Evolutionary conservation across 257 asterid species (phyloP).

Genomic region (Eustoma russellianum): DNA sequence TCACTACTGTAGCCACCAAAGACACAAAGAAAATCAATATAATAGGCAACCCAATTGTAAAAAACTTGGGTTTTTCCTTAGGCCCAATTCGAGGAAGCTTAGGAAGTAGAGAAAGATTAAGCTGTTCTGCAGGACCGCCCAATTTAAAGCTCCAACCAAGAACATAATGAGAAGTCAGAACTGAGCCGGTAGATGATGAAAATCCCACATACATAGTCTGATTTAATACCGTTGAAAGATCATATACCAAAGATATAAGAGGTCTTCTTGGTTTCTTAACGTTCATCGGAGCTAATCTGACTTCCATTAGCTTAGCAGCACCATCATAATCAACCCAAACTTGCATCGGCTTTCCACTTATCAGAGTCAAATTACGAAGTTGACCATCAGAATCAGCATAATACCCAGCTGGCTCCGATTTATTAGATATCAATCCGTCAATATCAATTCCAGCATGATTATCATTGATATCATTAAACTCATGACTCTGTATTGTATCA

Average conservation of each 20-base stretch:
- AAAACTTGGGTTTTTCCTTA: neutral
- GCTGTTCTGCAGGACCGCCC: constrained; percentile 11
- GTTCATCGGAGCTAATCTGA: constrained; percentile 10
- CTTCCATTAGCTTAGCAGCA: neutral
- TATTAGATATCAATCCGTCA: neutral
- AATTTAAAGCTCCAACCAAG: constrained; percentile 20
- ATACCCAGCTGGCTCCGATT: constrained; percentile 17
- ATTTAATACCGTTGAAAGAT: constrained; percentile 4
- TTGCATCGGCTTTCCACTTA: constrained; percentile 10
- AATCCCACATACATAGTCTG: constrained; percentile 14
- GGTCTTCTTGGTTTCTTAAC: constrained; percentile 8
- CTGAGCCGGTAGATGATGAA: constrained; percentile 6
- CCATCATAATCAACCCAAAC: constrained; percentile 15
- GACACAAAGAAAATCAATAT: neutral
- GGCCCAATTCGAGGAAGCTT: constrained; percentile 3
- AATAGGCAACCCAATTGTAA: constrained; percentile 5
- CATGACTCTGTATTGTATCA: constrained; percentile 8
- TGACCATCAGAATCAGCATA: constrained; percentile 13
- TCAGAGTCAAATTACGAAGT: neutral
- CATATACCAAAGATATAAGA: constrained; percentile 4
- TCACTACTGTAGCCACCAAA: neutral
- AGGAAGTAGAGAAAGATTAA: constrained; percentile 10
- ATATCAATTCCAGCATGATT: constrained; percentile 22
- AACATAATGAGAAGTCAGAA: constrained; percentile 6
- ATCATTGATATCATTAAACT: constrained; percentile 11